Evolutionary conservation across 495 filamentous ascomycete genomes (phyloP).

Genomic region (Tuber umbilicatum): DNA sequence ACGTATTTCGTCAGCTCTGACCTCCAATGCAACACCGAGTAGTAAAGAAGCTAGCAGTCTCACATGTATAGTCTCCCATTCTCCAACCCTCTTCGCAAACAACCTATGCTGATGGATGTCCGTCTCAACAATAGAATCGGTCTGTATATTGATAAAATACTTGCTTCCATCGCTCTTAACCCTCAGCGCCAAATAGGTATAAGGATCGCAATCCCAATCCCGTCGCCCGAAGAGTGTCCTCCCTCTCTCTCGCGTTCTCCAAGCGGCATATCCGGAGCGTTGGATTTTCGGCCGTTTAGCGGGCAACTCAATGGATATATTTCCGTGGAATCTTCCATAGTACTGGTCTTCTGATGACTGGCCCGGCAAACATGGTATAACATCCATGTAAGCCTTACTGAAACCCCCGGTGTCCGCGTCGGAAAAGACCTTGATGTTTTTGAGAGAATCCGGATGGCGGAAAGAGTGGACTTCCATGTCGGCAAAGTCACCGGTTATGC

Average conservation of each 20-base stretch:
- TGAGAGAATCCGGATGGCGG: slow-evolving; percentile 55
- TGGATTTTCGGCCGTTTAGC: slow-evolving; percentile 61
- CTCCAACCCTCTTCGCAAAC: slow-evolving; percentile 68
- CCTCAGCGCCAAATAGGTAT: slow-evolving; percentile 79
- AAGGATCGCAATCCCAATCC: slow-evolving; percentile 82
- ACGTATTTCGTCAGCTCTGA: neutral
- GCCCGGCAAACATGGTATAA: slow-evolving; percentile 46
- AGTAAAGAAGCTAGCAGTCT: neutral
- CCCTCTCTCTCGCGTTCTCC: slow-evolving; percentile 59
- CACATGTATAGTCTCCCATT: slow-evolving; percentile 77
- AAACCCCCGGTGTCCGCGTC: slow-evolving; percentile 81
- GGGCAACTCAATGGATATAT: slow-evolving; percentile 78
- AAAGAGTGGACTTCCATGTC: slow-evolving; percentile 60
- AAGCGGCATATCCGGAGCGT: slow-evolving; percentile 79
- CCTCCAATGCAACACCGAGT: neutral
- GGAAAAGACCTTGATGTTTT: slow-evolving; percentile 72
- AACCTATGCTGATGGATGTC: slow-evolving; percentile 94
- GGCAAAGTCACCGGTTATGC: slow-evolving; percentile 50
- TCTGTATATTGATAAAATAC: slow-evolving; percentile 94
- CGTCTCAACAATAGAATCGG: slow-evolving; percentile 80
- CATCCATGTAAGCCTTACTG: slow-evolving; percentile 66
- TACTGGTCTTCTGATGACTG: slow-evolving; percentile 41
- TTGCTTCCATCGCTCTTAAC: slow-evolving; percentile 83
- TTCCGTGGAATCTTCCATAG: slow-evolving; percentile 74
- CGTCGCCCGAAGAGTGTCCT: slow-evolving; percentile 70